Evolutionary conservation across 768 basidiomycete species (phyloP).

Genomic region (Leccinellum luteum): DNA sequence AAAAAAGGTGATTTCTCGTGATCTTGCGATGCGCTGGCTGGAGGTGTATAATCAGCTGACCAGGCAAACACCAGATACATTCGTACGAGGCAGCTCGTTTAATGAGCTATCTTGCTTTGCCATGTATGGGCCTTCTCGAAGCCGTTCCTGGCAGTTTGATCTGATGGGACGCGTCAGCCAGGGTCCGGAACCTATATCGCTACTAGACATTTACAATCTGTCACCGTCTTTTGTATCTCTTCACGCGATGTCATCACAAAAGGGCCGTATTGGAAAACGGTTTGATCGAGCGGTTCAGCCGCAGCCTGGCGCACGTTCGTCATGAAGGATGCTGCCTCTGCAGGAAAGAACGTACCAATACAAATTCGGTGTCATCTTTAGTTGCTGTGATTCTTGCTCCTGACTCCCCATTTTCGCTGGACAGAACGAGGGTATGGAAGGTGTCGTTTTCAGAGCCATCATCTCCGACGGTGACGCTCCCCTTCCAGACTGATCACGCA

Average conservation of each 20-base stretch:
- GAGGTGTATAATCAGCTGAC: neutral
- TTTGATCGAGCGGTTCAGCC: slow-evolving; percentile 86
- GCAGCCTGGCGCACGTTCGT: slow-evolving; percentile 50
- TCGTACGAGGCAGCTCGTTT: neutral
- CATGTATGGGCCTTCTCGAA: slow-evolving; percentile 89
- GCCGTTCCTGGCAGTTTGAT: slow-evolving; percentile 75
- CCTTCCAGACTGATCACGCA: slow-evolving; percentile 37
- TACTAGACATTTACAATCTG: slow-evolving; percentile 60
- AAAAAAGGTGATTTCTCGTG: neutral
- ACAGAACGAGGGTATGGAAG: slow-evolving; percentile 85
- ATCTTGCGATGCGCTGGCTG: neutral
- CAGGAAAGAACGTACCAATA: slow-evolving; percentile 51
- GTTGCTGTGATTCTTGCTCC: slow-evolving; percentile 66
- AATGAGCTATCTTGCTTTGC: slow-evolving; percentile 74
- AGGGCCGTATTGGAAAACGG: slow-evolving; percentile 83
- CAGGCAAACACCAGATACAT: neutral
- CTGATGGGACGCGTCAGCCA: slow-evolving; percentile 34
- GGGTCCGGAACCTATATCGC: neutral
- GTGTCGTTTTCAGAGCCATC: slow-evolving; percentile 44
- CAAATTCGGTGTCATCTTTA: slow-evolving; percentile 65
- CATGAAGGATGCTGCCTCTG: neutral
- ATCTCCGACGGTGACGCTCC: slow-evolving; percentile 60
- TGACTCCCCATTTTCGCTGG: slow-evolving; percentile 51
- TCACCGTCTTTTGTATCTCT: slow-evolving; percentile 79
- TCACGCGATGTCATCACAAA: slow-evolving; percentile 82